Percentiles rank a stretch among this genome's conserved stretches.
Evolutionary conservation across 1,284 basidiomycete genomes (phyloP).

Genomic region (Boletellus sp.): DNA sequence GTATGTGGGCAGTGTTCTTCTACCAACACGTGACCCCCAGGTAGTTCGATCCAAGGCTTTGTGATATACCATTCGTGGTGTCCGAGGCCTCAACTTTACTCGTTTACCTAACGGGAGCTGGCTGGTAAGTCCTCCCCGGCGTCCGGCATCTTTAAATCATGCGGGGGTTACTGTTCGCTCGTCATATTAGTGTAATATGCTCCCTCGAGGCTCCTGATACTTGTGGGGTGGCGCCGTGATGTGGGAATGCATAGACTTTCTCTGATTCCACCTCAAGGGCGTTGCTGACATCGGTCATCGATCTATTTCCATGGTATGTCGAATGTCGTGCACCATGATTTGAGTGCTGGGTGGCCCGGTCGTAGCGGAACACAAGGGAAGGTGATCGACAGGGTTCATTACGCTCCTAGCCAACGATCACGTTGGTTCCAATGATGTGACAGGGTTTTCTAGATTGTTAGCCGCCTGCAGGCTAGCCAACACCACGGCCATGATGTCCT

Average conservation of each 20-base stretch:
- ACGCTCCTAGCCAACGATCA: background rate
- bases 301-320: conserved; percentile 8
- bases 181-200: background rate
- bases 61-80: background rate
- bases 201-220: background rate
- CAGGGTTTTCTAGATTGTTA: conserved; percentile 9
- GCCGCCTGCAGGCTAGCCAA: conserved; percentile 11
- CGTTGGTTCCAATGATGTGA: conserved; percentile 6
- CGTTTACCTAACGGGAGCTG: background rate
- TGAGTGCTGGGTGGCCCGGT: conserved; percentile 2
- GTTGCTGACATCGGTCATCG: background rate
- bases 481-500: conserved; percentile 10
- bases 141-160: background rate
- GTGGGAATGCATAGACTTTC: background rate
- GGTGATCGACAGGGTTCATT: conserved; percentile 3
- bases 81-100: background rate
- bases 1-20: background rate
- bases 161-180: background rate
- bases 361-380: conserved; percentile 10
- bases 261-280: background rate
- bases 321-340: conserved; percentile 1
- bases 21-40: conserved; percentile 5
- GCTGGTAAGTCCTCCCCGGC: background rate
- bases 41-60: background rate
- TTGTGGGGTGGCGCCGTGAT: background rate